Conservation (phyloP, 1,284 basidiomycete species). For the Boletellus dicymbophilus region DNA sequence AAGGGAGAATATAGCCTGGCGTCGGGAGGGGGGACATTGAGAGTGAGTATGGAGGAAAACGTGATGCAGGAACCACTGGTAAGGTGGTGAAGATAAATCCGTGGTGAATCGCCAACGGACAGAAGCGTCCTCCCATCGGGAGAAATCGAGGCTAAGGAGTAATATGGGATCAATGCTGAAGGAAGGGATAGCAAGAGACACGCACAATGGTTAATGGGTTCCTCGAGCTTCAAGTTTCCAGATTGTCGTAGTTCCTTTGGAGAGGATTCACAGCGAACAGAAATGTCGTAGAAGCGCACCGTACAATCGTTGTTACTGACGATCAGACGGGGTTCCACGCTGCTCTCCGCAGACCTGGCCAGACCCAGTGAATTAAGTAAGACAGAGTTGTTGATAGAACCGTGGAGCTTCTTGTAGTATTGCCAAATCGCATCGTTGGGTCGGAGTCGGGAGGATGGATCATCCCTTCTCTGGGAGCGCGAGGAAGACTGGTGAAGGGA, state of each 20-base stretch:
- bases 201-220: slow-evolving; percentile 70
- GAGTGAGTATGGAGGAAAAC: slow-evolving; percentile 57
- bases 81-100: slow-evolving; percentile 76
- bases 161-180: slow-evolving; percentile 14
- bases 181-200: slow-evolving; percentile 30
- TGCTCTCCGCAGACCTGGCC: slow-evolving; percentile 55
- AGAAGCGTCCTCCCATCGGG: slow-evolving; percentile 83
- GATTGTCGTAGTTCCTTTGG: slow-evolving; percentile 48
- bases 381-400: slow-evolving; percentile 86
- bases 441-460: slow-evolving; percentile 11
- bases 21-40: slow-evolving; percentile 57
- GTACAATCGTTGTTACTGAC: slow-evolving; percentile 84
- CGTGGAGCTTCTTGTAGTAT: slow-evolving; percentile 53
- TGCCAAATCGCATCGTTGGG: slow-evolving; percentile 51
- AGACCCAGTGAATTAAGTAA: slow-evolving; percentile 65
- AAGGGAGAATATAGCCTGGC: slow-evolving; percentile 41
- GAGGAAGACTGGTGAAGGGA: slow-evolving; percentile 47
- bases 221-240: slow-evolving; percentile 60
- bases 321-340: slow-evolving; percentile 69
- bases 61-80: slow-evolving; percentile 56
- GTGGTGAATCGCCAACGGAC: slow-evolving; percentile 84
- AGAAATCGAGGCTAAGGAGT: slow-evolving; percentile 69
- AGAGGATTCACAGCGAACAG: slow-evolving; percentile 45
- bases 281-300: slow-evolving; percentile 76
- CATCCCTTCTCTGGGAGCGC: slow-evolving; percentile 23